Conservation (phyloP, 2,329 filamentous ascomycete genomes). For the Cladosporium sp. region DNA sequence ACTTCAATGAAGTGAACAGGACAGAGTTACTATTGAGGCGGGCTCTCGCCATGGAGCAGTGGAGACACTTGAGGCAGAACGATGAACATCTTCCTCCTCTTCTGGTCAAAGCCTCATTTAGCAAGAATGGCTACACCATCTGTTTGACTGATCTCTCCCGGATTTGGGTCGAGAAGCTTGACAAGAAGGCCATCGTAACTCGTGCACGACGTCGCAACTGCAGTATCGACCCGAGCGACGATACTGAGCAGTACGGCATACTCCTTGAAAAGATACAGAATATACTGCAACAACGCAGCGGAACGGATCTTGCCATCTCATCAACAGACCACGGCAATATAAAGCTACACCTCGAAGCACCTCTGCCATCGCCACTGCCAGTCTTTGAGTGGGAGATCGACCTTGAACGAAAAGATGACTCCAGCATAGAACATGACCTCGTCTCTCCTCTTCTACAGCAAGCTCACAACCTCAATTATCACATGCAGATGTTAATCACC, state of each 20-base stretch:
- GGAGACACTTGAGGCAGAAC: conserved; percentile 30
- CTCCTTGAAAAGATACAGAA: conserved; percentile 61
- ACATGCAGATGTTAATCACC: conserved; percentile 46
- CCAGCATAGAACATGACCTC: conserved; percentile 45
- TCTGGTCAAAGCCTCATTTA: conserved; percentile 58
- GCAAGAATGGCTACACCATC: conserved; percentile 56
- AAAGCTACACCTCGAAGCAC: conserved; percentile 53
- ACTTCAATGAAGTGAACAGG: not conserved
- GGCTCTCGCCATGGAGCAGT: conserved; percentile 27
- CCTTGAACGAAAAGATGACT: conserved; percentile 42
- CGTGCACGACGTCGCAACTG: conserved; percentile 61
- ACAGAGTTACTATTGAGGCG: too few relatives aligned
- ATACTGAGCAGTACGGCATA: conserved; percentile 61
- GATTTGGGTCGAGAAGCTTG: conserved; percentile 67
- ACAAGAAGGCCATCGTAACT: conserved; percentile 57
- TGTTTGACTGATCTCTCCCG: conserved; percentile 68
- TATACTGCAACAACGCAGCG: conserved; percentile 40
- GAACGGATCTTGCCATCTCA: conserved; percentile 31
- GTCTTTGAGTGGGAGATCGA: conserved; percentile 63
- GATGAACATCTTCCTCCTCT: conserved; percentile 50
- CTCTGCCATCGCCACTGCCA: conserved; percentile 59
- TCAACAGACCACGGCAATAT: conserved; percentile 28
- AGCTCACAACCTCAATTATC: conserved; percentile 43
- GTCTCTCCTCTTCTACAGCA: conserved; percentile 51
- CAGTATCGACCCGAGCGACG: conserved; percentile 69